phyloP scores from a whole-genome alignment of 306 rosid species.

The Prunus davidiana region DNA sequence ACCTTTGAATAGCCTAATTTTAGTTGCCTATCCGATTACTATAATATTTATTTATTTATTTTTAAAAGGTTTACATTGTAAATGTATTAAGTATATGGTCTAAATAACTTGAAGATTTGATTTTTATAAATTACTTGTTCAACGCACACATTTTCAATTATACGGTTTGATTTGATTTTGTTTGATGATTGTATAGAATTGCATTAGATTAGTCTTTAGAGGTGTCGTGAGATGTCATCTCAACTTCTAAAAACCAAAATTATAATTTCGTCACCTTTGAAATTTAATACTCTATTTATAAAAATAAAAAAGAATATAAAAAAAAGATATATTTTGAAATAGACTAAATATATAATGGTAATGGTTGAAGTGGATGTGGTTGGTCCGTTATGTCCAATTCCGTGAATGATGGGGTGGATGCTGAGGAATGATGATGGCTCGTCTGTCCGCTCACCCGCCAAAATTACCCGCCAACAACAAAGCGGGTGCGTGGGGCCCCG shows the following conservation, averaged over 20 bases:
- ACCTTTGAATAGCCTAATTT: neutral
- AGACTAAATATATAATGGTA: neutral
- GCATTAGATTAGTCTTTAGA: neutral
- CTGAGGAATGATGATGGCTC: neutral
- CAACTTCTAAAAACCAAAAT: too few species aligned
- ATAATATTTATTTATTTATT: too few species aligned
- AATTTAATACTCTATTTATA: too few species aligned
- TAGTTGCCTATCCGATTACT: too few species aligned
- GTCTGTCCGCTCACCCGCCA: slow-evolving; percentile 39
- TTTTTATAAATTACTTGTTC: neutral
- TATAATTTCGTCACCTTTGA: too few species aligned
- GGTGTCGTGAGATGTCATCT: too few species aligned
- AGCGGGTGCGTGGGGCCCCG: slow-evolving; percentile 8
- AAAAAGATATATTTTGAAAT: neutral
- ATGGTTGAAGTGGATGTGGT: neutral
- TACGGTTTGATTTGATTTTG: neutral
- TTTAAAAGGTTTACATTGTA: neutral
- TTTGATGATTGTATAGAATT: neutral
- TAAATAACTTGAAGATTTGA: neutral
- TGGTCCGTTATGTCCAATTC: slow-evolving; percentile 27
- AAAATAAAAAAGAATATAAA: too few species aligned
- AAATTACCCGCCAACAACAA: slow-evolving; percentile 42
- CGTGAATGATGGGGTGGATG: slow-evolving; percentile 17
- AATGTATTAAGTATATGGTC: neutral
- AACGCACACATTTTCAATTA: neutral